Evolutionary conservation across 1,284 basidiomycete species (phyloP).

Genomic region (Trichosporon inkin): DNA sequence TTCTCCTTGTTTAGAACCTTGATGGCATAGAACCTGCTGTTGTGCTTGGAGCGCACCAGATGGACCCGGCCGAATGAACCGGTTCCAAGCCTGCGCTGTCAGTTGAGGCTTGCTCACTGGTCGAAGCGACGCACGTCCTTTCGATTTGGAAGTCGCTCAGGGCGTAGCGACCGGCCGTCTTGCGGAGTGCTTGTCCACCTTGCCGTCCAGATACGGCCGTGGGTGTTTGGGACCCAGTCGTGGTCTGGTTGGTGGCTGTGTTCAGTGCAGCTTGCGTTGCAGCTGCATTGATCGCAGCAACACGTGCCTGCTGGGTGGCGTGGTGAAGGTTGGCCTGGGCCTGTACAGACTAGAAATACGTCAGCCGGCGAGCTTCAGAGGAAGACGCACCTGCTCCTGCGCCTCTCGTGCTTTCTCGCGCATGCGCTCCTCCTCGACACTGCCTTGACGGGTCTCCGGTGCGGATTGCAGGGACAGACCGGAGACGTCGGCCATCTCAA

Average conservation of each 20-base stretch:
- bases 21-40: constrained; percentile 87
- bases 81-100: constrained; percentile 61
- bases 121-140: constrained; percentile 45
- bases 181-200: constrained; percentile 41
- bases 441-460: constrained; percentile 24
- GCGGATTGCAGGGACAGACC: constrained; percentile 21
- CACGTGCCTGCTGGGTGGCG: constrained; percentile 50
- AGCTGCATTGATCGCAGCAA: constrained; percentile 50
- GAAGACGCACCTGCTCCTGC: constrained; percentile 44
- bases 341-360: constrained; percentile 38
- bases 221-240: constrained; percentile 25
- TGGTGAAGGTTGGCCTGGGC: constrained; percentile 49
- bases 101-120: not conserved
- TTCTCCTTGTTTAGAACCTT: constrained; percentile 93
- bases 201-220: constrained; percentile 21
- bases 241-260: constrained; percentile 23
- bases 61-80: constrained; percentile 94
- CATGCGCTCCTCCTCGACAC: constrained; percentile 44
- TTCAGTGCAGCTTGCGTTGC: constrained; percentile 49
- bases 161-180: constrained; percentile 55
- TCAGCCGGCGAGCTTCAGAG: not conserved
- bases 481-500: constrained; percentile 45
- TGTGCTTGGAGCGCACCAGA: constrained; percentile 86
- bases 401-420: constrained; percentile 49
- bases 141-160: constrained; percentile 54